These are phyloP conservation scores for Lactarius sp. DNA, from an alignment of 768 basidiomycete genomes.

Conservation along the genomic window DNA sequence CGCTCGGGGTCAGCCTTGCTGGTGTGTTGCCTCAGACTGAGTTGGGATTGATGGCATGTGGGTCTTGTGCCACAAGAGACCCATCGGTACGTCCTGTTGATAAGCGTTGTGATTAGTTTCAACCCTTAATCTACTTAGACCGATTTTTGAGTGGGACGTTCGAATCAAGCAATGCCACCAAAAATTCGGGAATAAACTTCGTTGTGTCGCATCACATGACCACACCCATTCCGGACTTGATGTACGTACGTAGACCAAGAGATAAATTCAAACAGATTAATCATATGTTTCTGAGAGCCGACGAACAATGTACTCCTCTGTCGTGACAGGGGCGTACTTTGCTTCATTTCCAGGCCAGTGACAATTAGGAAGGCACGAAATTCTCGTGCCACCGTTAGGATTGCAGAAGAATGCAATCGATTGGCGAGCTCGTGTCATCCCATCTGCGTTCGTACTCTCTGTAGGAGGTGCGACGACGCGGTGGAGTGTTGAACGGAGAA, in stretches of 20 bases:
- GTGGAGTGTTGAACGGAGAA: slow-evolving; percentile 74
- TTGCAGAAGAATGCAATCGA: slow-evolving; percentile 88
- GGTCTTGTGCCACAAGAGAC: too few species aligned
- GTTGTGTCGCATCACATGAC: slow-evolving; percentile 26
- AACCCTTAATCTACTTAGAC: too few species aligned
- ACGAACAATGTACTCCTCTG: slow-evolving; percentile 74
- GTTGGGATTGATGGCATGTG: too few species aligned
- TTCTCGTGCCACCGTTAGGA: slow-evolving; percentile 63
- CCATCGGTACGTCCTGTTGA: too few species aligned
- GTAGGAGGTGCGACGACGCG: slow-evolving; percentile 72
- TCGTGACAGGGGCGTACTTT: slow-evolving; percentile 67
- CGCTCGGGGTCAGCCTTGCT: too few species aligned
- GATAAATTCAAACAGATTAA: slow-evolving; percentile 3
- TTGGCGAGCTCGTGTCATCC: slow-evolving; percentile 61
- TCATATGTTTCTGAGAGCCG: slow-evolving; percentile 56
- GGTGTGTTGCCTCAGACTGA: too few species aligned
- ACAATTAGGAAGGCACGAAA: slow-evolving; percentile 68
- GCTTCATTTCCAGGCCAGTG: slow-evolving; percentile 43
- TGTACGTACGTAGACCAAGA: not conserved
- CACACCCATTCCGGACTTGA: not conserved
- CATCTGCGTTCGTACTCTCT: slow-evolving; percentile 45
- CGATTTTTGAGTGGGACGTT: too few species aligned
- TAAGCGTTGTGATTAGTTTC: too few species aligned
- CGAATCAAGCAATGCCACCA: not conserved
- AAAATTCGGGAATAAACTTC: slow-evolving; percentile 22